phyloP scores from a whole-genome alignment of 164 flowering plant genomes.

The Vitis amurensis region DNA sequence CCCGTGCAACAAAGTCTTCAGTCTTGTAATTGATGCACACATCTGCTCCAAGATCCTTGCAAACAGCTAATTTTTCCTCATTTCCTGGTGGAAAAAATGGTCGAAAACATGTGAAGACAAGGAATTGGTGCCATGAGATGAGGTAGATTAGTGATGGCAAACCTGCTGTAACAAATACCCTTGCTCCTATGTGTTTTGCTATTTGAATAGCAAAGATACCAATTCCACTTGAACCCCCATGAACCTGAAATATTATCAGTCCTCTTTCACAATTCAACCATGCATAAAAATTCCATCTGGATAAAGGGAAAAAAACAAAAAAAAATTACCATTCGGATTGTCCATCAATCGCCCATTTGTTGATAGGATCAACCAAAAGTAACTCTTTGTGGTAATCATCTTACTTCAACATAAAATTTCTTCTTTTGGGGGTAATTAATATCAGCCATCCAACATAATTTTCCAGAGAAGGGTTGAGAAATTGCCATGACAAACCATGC shows the following conservation, averaged over 20 bases:
- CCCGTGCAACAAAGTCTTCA: slow-evolving; percentile 86
- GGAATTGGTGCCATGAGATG: not conserved
- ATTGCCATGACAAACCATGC: too few species aligned
- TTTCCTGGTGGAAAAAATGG: slow-evolving; percentile 43
- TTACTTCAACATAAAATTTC: too few species aligned
- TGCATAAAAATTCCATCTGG: not conserved
- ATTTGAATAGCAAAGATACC: slow-evolving; percentile 95
- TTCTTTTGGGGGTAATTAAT: too few species aligned
- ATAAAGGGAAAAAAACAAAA: not conserved
- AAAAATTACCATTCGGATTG: not conserved
- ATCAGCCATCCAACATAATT: too few species aligned
- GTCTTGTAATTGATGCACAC: slow-evolving; percentile 94
- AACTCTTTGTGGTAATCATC: too few species aligned
- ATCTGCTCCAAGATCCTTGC: slow-evolving; percentile 92
- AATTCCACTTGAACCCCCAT: slow-evolving; percentile 97
- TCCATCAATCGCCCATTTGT: too few species aligned
- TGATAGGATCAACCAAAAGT: too few species aligned
- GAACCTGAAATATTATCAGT: slow-evolving; percentile 50
- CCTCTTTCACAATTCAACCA: not conserved
- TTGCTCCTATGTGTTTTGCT: slow-evolving; percentile 68
- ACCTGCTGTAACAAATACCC: slow-evolving; percentile 95
- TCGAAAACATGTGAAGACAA: not conserved
- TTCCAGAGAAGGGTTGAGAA: too few species aligned
- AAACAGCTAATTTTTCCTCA: slow-evolving; percentile 70
- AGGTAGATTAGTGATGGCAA: not conserved